Conservation (phyloP, 1,139 yeast genomes). For the Candida anutae region DNA sequence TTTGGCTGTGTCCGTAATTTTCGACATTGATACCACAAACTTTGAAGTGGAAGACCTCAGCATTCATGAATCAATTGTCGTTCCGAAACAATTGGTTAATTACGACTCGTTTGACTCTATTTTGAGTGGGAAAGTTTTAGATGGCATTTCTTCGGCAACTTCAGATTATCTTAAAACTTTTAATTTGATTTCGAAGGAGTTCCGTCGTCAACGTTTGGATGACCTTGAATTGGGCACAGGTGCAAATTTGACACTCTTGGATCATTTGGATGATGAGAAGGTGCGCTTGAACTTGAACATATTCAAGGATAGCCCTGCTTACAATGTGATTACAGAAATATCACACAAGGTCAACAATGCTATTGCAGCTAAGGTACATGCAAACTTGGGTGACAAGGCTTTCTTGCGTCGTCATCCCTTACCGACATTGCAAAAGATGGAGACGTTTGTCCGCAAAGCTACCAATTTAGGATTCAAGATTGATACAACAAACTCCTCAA, state of each 20-base stretch:
- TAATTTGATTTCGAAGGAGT: constrained; percentile 58
- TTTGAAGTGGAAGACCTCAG: constrained; percentile 72
- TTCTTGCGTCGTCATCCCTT: constrained; percentile 81
- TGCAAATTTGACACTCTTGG: constrained; percentile 62
- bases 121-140: constrained; percentile 21
- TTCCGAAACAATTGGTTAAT: constrained; percentile 48
- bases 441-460: constrained; percentile 67
- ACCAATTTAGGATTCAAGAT: constrained; percentile 57
- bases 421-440: constrained; percentile 78
- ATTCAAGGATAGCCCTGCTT: constrained; percentile 54
- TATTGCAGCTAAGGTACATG: constrained; percentile 73
- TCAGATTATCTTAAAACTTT: constrained; percentile 61
- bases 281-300: constrained; percentile 66
- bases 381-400: constrained; percentile 72
- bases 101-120: constrained; percentile 50
- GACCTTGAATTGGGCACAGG: constrained; percentile 40
- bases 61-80: constrained; percentile 67
- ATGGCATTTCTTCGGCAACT: constrained; percentile 47
- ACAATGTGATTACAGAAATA: constrained; percentile 63
- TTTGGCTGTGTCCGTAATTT: constrained; percentile 72
- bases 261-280: constrained; percentile 80
- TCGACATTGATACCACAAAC: constrained; percentile 68
- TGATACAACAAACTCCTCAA: constrained; percentile 69
- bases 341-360: constrained; percentile 78
- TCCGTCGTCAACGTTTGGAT: constrained; percentile 64